Evolutionary conservation across 192 early-diverging fungal genomes (phyloP), one percentile per base, ranked within the genome.

Genomic region (Thoreauomyces humboldtii): DNA sequence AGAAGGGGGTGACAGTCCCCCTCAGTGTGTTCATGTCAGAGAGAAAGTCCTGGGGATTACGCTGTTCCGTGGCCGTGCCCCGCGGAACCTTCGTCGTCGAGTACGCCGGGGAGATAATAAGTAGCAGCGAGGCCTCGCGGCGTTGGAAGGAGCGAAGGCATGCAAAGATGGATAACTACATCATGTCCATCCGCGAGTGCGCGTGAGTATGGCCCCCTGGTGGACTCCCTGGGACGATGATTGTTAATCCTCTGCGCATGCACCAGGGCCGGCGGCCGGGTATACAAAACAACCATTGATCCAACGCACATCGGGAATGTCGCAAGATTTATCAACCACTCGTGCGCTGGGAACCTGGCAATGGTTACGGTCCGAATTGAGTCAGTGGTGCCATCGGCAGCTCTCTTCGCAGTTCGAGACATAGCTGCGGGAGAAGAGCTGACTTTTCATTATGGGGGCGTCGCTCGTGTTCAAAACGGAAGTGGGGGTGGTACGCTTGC

Each of bases 311-410:
- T 21, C 12, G 75, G 75, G 31, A 77, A 73, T 51, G 71, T 46
- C 15, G 70, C 67, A 11, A 43, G 75, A 11, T 77, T 77, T 61
- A 68, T 74, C 7, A 57, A 57, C 42, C 76, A 77, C 62, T 77
- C 76, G 14, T 77, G 76, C 46, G 56, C 37, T 17, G 72, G 72
- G 9, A 74, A 74, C 47, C 45, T 74, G 48, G 59, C 27, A 15
- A 67, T 77, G 29, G 17, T 58, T 14, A 66, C 59, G 5, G 71
- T 73, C 2, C 63, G 76, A 1, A 38, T 63, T 15, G 52, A 77
- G 53, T 41, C 50, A n/a, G 22, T 72, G 17, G 44, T 74, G 19
- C 72, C 72, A 0, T 38, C 51, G 0, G 72, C 68, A 0, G 76
- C 72, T 0, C 54, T 77, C 15, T 73, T 77, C 55, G 65, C 69